Base-by-base conservation (phyloP, 2,329 filamentous ascomycete genomes). In the Pezicula carpinea region DNA sequence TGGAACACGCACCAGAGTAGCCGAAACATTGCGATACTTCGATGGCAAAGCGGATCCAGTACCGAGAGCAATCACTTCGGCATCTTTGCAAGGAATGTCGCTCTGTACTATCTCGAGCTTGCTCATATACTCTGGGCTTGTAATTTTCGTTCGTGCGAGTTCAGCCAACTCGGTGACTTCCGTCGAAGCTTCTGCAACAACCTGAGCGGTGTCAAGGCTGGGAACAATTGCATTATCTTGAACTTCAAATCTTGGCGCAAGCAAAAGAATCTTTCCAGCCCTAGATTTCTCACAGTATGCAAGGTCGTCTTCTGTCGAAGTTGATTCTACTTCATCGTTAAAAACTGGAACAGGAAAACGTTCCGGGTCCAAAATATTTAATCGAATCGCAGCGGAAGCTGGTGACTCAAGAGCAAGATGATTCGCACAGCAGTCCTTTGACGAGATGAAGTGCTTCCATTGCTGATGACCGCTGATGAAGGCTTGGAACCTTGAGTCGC, bases 21-120 rank as follows among this genome's bases (percentile, higher is more conserved):
- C 83, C 10, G 92, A 96, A 17, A 99, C 93, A 64, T 97, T 99
- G 58, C 93, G 87, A 66, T 96, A 93, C 64, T 95, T 95, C 29
- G 89, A 95, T 2, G 93, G 93, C 14, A 87, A 64, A 0, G 92
- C 87, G 3, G 92, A 97, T 7, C 93, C 93, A 3, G 93, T 99
- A 5, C 93, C 93, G 1, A 99, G 77, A 1, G 90, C 82, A 33
- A 91, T 85, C 41, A 99, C 80, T 65, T 96, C 90, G 0, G 85
- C 81, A 58, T 96, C 84, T 29, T 79, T 76, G 54, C 81, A 80
- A 2, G 87, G 86, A 2, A 95, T 78, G 51, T 83, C 78, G n/a
- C 75, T 67, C 53, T 83, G 80, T 11, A 73, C 65, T 35, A 73
- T 64, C 23, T 76, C 68, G 3, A 82, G 72, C 65, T 58, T 69